Conservation (phyloP, 495 filamentous ascomycete genomes). For the Trichoderma erinaceum region DNA sequence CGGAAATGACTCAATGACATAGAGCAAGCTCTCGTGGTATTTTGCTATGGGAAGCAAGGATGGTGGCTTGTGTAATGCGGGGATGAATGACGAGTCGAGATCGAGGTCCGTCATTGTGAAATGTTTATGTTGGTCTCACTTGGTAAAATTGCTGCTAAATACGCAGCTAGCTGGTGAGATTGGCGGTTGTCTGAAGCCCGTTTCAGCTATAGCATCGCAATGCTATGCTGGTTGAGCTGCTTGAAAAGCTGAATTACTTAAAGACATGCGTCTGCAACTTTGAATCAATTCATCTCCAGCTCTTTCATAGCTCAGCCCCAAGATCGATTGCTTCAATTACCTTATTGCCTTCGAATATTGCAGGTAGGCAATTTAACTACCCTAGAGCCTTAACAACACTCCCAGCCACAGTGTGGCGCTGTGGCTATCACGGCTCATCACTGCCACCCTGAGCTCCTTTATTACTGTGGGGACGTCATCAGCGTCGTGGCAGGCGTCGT, state of each 20-base stretch:
- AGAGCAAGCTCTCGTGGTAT: slow-evolving; percentile 66
- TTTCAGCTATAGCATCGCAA: not conserved
- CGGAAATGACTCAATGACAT: slow-evolving; percentile 67
- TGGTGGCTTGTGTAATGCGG: slow-evolving; percentile 70
- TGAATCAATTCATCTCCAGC: not conserved
- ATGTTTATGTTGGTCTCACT: not conserved
- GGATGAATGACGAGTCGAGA: slow-evolving; percentile 60
- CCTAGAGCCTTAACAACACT: not conserved
- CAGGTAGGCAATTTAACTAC: not conserved
- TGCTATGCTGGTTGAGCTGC: not conserved
- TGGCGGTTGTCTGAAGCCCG: not conserved
- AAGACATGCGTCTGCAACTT: not conserved
- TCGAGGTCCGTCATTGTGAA: slow-evolving; percentile 49
- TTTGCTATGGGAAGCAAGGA: slow-evolving; percentile 71
- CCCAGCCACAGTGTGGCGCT: not conserved
- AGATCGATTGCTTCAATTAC: not conserved
- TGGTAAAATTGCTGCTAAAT: not conserved
- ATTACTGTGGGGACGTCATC: slow-evolving; percentile 9
- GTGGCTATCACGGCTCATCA: not conserved
- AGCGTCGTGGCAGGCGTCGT: slow-evolving; percentile 8
- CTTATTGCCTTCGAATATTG: not conserved
- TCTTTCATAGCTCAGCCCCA: not conserved
- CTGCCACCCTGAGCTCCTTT: not conserved
- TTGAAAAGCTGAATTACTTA: not conserved
- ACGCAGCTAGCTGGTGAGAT: not conserved